These are phyloP conservation scores for Gracilaria vermiculophylla DNA, from an alignment of 23 red algal genomes.

Conservation along the genomic window DNA sequence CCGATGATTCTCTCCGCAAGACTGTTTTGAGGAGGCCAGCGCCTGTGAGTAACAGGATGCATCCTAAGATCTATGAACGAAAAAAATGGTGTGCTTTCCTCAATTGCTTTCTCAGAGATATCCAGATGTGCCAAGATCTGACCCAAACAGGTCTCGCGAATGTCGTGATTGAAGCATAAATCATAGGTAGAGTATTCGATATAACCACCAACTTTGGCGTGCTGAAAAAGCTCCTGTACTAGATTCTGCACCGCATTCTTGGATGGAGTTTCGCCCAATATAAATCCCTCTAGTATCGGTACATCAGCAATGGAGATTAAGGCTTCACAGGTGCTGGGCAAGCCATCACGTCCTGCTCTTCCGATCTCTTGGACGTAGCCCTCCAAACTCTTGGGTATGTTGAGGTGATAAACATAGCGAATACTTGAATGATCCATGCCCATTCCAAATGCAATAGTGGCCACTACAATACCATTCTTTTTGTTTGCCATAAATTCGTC, in stretches of 20 bases:
- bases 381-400: conserved; percentile 79
- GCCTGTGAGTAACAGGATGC: background rate
- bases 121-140: conserved; percentile 72
- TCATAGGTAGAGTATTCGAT: conserved; percentile 63
- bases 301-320: conserved; percentile 72
- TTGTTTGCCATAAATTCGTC: conserved; percentile 72
- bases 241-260: background rate
- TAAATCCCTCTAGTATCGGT: conserved; percentile 51
- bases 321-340: conserved; percentile 45
- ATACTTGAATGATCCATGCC: conserved; percentile 94
- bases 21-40: conserved; percentile 3
- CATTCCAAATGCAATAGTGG: conserved; percentile 99
- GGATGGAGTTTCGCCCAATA: conserved; percentile 24
- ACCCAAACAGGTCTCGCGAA: conserved; percentile 44
- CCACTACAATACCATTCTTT: conserved; percentile 73
- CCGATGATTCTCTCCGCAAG: conserved; percentile 12
- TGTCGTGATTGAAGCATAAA: conserved; percentile 50
- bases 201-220: conserved; percentile 11
- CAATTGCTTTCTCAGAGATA: conserved; percentile 34
- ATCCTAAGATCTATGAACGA: conserved; percentile 21
- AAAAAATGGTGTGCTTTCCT: conserved; percentile 69
- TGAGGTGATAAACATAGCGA: conserved; percentile 85
- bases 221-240: background rate
- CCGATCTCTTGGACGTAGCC: conserved; percentile 87
- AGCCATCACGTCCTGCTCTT: conserved; percentile 85